These are phyloP conservation scores for Orobanche coerulescens DNA, from an alignment of 257 asterid species.

Conservation along the genomic window DNA sequence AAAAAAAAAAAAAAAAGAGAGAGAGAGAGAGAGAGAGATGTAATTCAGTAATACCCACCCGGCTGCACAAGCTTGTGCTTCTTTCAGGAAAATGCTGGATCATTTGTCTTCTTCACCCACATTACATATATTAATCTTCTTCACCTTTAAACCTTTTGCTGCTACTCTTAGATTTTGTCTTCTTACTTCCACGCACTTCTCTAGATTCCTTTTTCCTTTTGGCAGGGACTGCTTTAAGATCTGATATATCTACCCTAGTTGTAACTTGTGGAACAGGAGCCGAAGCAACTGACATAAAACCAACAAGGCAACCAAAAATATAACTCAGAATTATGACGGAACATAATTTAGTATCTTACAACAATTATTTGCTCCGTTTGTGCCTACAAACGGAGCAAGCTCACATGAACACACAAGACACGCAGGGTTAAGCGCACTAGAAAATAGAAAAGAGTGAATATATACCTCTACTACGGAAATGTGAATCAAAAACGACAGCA, in stretches of 20 bases:
- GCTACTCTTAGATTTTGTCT: conserved; percentile 36
- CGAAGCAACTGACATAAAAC: not conserved
- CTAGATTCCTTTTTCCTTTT: conserved; percentile 39
- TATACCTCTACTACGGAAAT: conserved; percentile 50
- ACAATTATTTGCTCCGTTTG: not conserved
- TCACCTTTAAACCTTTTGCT: conserved; percentile 23
- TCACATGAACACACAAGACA: not conserved
- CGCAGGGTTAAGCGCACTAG: not conserved
- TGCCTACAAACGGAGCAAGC: not conserved
- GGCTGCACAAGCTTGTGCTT: too few relatives aligned
- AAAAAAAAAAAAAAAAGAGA: too few relatives aligned
- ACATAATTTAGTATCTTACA: not conserved
- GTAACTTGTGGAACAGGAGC: conserved; percentile 25
- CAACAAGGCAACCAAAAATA: not conserved
- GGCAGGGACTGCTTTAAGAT: conserved; percentile 23
- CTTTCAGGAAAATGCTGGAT: too few relatives aligned
- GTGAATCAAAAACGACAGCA: conserved; percentile 64
- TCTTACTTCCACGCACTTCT: conserved; percentile 31
- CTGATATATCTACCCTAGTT: conserved; percentile 19
- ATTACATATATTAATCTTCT: conserved; percentile 25
- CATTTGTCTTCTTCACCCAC: too few relatives aligned
- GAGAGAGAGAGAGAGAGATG: too few relatives aligned
- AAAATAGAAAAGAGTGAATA: not conserved
- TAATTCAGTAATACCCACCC: too few relatives aligned
- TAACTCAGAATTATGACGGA: not conserved